Evolutionary conservation across 208 protist genomes (phyloP).

Genomic region (Perkinsela sp.): DNA sequence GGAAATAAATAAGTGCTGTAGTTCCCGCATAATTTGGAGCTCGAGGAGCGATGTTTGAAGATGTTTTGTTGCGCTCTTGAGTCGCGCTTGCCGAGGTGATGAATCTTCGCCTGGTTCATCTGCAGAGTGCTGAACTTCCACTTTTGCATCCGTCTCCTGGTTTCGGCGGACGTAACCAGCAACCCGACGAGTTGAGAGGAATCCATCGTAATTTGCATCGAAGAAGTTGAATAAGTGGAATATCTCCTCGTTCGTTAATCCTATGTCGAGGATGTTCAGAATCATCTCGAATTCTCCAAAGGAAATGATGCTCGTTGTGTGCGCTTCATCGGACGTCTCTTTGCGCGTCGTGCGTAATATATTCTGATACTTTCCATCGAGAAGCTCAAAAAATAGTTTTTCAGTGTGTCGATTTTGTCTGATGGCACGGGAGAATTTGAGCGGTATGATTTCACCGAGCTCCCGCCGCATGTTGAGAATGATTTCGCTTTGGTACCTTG

Average conservation of each 20-base stretch:
- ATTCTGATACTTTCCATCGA: constrained; percentile 25
- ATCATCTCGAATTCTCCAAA: constrained; percentile 60
- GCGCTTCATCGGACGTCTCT: constrained; percentile 2
- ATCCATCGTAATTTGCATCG: constrained; percentile 15
- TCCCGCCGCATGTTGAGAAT: constrained; percentile 6
- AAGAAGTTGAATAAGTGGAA: constrained; percentile 46
- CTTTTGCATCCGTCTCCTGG: not conserved
- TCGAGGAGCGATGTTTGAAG: not conserved
- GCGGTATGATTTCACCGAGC: constrained; percentile 30
- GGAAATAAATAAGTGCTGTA: not conserved
- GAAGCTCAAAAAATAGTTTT: constrained; percentile 36
- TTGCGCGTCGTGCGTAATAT: not conserved
- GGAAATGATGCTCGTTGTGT: constrained; percentile 16
- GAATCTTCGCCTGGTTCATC: not conserved
- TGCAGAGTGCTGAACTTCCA: not conserved
- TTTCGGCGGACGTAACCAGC: not conserved
- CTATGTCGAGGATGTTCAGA: constrained; percentile 44
- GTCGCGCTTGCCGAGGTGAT: not conserved
- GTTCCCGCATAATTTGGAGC: not conserved
- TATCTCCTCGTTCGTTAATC: constrained; percentile 32
- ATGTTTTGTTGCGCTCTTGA: not conserved
- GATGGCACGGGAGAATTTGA: constrained; percentile 16
- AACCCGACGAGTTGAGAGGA: constrained; percentile 8
- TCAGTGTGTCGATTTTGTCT: constrained; percentile 35
- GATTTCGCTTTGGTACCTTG: constrained; percentile 30